Evolutionary conservation across 768 basidiomycete species (phyloP), one percentile per base, ranked within the genome.

Genomic region (Trametes gibbosa): DNA sequence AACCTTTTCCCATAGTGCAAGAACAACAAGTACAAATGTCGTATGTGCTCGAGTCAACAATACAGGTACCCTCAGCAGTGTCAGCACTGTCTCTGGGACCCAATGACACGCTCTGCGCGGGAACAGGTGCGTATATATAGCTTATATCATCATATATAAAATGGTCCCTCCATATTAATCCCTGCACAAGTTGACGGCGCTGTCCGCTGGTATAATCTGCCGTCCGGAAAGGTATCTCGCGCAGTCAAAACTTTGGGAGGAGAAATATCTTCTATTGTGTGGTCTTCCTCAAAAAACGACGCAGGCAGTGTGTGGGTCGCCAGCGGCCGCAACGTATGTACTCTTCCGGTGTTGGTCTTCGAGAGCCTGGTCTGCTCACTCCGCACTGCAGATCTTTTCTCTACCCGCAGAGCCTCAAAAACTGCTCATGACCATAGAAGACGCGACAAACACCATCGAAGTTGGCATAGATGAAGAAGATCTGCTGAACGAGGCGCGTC

Each of bases 251-350:
- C 80, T 6, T 70, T 86, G 7, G 79, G 77, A 9, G 65, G 69
- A 3, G 87, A 89, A 61, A 74, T 92, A 23, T 85, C 89, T 0
- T 90, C 87, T 0, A 74, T 90, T 24, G 72, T 77, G 1, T 82
- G 81, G 65, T 78, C 9, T 70, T 76, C 60, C 70, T 73, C 34
- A 62, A 75, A 51, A 42, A 77, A 75, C 9, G 73, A 76, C 27
- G 60, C 79, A 14, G 72, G 78, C 45, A 76, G 79, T 53, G 74
- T 85, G 4, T 92, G 87, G 89, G 66, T 91, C 27, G 88, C 86
- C 2, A 82, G 80, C 66, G 88, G 87, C 23, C 72, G 73, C 63
- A 75, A 78, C 66, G 90, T 89, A 66, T 29, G 78, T 13, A 29
- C 12, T 17, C 45, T 62, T 39, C 5, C 27, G 45, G 42, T 34